Conservation (phyloP, 176 grass and related monocot species). For the Aegilops sharonensis region DNA sequence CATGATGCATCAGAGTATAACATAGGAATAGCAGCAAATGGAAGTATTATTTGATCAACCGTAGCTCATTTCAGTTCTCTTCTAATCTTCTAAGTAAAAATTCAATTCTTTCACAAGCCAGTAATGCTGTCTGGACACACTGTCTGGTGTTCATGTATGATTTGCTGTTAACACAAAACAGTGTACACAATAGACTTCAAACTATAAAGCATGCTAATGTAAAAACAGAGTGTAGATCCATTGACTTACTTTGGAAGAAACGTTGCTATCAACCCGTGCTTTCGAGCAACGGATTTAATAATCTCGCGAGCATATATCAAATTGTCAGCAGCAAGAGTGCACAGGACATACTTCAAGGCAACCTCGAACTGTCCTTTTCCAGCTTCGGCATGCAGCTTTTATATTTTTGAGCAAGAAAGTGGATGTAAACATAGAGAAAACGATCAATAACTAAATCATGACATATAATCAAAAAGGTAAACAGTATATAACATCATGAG, state of each 20-base stretch:
- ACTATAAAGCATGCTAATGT: not conserved
- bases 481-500: not conserved
- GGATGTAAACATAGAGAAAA: not conserved
- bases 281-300: constrained; percentile 83
- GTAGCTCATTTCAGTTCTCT: not conserved
- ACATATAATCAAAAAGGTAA: constrained; percentile 10
- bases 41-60: not conserved
- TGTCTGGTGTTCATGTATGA: not conserved
- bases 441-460: constrained; percentile 3
- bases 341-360: constrained; percentile 74
- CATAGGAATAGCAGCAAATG: not conserved
- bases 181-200: not conserved
- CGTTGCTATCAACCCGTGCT: constrained; percentile 76
- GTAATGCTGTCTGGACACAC: not conserved
- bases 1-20: not conserved
- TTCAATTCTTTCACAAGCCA: not conserved
- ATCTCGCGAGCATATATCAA: constrained; percentile 90
- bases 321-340: constrained; percentile 89
- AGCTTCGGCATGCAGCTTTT: constrained; percentile 87
- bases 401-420: not conserved
- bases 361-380: constrained; percentile 95
- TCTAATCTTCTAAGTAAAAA: not conserved
- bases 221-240: constrained; percentile 14
- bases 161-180: not conserved
- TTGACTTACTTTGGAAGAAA: constrained; percentile 92